Evolutionary conservation across 176 grass and related monocot genomes (phyloP), one percentile per base, ranked within the genome.

Genomic region (Bolboschoenus planiculmis): DNA sequence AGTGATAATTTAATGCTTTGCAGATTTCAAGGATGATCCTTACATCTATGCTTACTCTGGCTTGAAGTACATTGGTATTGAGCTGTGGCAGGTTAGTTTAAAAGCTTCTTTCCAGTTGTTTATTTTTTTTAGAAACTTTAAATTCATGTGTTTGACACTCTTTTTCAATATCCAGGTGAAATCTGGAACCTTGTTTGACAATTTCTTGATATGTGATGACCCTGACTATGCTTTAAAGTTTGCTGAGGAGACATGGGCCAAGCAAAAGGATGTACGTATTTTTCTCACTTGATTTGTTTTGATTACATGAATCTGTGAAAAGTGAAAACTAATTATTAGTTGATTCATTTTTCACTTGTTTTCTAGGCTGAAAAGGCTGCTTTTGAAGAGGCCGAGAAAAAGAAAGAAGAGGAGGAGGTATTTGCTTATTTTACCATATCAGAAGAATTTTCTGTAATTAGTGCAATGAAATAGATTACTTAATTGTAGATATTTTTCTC

Each of bases 21-120:
- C 95, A 99, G 96, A 99, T 75, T 99, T 93, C 86, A 93, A 99
- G 86, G 92, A 93, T 86, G 92, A 99, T 72, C 91, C 86, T 1
- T 86, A 90, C 37, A 76, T 99, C 44, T 99, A 99, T 81, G 90
- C 86, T 84, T 99, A 91, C 21, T 74, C 91, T 55, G 89, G 79
- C 61, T 81, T 99, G 79, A 99, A 88, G 79, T 93, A 99, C 83
- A 88, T 99, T 80, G 96, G 92, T 77, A 95, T 99, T 91, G 96
- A 99, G 84, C 84, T 99, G 83, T 92, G 94, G 91, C 94, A 97
- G 94, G 94, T 93, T 70, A 8, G 64, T 85, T 54, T 51, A 20
- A 46, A 50, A 18, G 20, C 39, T 35, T 55, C 43, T 24, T 75
- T 74, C 3, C 16, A 54, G 11, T 27, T 5, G 20, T 16, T 26